phyloP scores from a whole-genome alignment of 176 grass and related monocot species.

The Bromus sterilis region DNA sequence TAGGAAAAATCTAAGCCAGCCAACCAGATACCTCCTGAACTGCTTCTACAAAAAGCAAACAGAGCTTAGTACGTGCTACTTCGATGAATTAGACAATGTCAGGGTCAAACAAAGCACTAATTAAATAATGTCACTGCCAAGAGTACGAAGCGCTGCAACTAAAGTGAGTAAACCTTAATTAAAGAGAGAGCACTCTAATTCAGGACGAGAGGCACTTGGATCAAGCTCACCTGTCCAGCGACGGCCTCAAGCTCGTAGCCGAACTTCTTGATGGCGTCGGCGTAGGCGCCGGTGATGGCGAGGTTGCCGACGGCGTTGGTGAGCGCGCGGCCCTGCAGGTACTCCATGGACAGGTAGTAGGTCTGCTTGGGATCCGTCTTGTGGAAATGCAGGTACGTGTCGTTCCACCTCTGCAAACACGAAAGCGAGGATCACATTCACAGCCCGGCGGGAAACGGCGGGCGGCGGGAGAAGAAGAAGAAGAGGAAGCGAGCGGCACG shows the following conservation, averaged over 20 bases:
- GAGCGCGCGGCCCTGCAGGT: constrained; percentile 90
- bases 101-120: constrained; percentile 17
- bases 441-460: background rate
- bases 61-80: background rate
- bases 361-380: constrained; percentile 96
- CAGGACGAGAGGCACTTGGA: background rate
- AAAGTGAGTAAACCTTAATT: constrained; percentile 1
- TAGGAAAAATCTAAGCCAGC: constrained; percentile 19
- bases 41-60: constrained; percentile 10
- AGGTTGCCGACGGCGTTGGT: constrained; percentile 97
- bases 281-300: constrained; percentile 74
- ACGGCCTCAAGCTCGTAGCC: constrained; percentile 89
- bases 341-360: constrained; percentile 99
- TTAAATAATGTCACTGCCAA: constrained; percentile 27
- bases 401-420: constrained; percentile 78
- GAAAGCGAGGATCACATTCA: background rate
- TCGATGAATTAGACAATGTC: constrained; percentile 7
- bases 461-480: background rate
- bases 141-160: background rate
- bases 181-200: constrained; percentile 15
- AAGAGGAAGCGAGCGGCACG: background rate
- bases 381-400: constrained; percentile 92
- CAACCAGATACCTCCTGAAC: background rate
- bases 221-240: constrained; percentile 49
- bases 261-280: constrained; percentile 84